Conservation (phyloP, 2,329 filamentous ascomycete species). For the Pseudogymnoascus sp. region DNA sequence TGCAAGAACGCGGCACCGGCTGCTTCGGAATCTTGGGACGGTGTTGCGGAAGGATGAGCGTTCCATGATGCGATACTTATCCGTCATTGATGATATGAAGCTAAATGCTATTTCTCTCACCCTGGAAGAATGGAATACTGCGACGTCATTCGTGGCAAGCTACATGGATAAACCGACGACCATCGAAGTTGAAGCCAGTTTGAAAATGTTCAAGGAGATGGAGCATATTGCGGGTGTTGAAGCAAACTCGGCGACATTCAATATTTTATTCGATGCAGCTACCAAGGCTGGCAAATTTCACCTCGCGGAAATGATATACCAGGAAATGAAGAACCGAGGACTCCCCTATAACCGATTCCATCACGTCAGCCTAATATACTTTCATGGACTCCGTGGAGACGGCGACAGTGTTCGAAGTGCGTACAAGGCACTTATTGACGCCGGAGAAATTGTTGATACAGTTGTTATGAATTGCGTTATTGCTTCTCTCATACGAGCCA, state of each 20-base stretch:
- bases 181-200: constrained; percentile 56
- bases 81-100: constrained; percentile 76
- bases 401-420: constrained; percentile 65
- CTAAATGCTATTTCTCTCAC: constrained; percentile 61
- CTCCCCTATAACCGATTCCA: constrained; percentile 70
- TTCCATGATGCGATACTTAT: constrained; percentile 74
- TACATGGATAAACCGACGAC: constrained; percentile 54
- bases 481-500: constrained; percentile 64
- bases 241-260: constrained; percentile 77
- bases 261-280: constrained; percentile 83
- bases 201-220: constrained; percentile 85
- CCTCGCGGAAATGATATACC: constrained; percentile 75
- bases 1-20: constrained; percentile 21
- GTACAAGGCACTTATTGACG: constrained; percentile 75
- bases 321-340: constrained; percentile 67
- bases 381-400: constrained; percentile 68
- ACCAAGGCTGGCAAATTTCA: constrained; percentile 76
- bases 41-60: constrained; percentile 31
- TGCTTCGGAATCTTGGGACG: constrained; percentile 25
- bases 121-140: constrained; percentile 70
- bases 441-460: constrained; percentile 82
- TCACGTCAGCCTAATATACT: constrained; percentile 74
- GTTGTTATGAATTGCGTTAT: constrained; percentile 82
- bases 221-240: constrained; percentile 59
- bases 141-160: constrained; percentile 69